A percentile compares a stretch with the other conserved stretches of the same genome.
Evolutionary conservation across 768 basidiomycete species (phyloP).

Genomic region (Tricholoma matsutake): DNA sequence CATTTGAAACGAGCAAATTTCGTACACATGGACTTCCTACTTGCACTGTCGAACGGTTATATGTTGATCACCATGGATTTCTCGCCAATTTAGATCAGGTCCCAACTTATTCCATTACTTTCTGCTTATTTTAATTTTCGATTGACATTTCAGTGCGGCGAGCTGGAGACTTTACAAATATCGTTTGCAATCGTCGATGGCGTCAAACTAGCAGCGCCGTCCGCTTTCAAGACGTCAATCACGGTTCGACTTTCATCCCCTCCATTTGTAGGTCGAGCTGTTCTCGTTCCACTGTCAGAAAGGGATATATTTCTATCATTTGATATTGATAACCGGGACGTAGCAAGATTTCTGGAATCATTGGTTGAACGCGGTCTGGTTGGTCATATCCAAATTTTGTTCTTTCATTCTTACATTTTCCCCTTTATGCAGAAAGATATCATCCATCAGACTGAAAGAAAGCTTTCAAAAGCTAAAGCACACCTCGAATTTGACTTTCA

Average conservation of each 20-base stretch:
- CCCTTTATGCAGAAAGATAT: conserved; percentile 5
- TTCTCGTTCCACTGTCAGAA: conserved; percentile 15
- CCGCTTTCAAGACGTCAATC: conserved; percentile 25
- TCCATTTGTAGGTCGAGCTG: conserved; percentile 36
- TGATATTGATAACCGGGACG: conserved; percentile 29
- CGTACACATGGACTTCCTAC: conserved; percentile 28
- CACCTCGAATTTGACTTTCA: conserved; percentile 19
- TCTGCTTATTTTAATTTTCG: neutral
- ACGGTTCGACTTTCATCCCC: conserved; percentile 30
- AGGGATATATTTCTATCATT: conserved; percentile 33
- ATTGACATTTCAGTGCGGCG: conserved; percentile 30
- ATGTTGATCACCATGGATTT: conserved; percentile 49
- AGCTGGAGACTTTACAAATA: conserved; percentile 50
- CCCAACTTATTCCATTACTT: neutral
- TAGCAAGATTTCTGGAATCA: conserved; percentile 38
- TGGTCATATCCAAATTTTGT: conserved; percentile 9
- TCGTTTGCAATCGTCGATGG: conserved; percentile 33
- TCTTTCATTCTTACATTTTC: neutral
- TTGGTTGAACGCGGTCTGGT: conserved; percentile 49
- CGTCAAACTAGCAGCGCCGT: conserved; percentile 23
- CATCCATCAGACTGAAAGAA: conserved; percentile 12
- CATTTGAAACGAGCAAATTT: conserved; percentile 46
- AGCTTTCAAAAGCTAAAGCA: conserved; percentile 23
- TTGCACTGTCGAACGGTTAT: conserved; percentile 43
- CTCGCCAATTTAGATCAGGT: conserved; percentile 49